These are phyloP conservation scores for Prunus kanzakura DNA, from an alignment of 306 rosid genomes.

Conservation along the genomic window DNA sequence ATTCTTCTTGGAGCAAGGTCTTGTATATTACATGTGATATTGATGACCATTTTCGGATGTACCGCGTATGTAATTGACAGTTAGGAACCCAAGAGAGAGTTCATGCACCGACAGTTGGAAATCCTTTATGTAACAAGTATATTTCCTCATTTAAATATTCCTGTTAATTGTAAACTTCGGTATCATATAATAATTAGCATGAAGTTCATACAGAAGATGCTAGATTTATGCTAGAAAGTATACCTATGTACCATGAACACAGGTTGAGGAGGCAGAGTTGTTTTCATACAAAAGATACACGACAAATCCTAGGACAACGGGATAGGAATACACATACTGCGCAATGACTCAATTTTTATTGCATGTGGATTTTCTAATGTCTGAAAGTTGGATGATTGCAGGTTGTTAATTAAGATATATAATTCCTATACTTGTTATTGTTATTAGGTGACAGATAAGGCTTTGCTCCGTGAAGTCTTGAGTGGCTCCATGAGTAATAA, in stretches of 20 bases:
- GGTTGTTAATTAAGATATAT: not conserved
- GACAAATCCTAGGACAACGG: not conserved
- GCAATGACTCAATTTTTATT: not conserved
- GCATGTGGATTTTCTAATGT: not conserved
- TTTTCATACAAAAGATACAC: not conserved
- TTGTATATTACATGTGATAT: not conserved
- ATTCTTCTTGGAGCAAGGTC: not conserved
- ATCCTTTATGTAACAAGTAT: not conserved
- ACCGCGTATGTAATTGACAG: not conserved
- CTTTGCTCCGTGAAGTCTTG: constrained; percentile 72
- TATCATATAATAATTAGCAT: not conserved
- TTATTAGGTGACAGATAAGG: constrained; percentile 84
- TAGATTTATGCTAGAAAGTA: too few relatives aligned
- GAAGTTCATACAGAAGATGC: not conserved
- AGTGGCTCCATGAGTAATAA: constrained; percentile 68
- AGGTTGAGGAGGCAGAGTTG: not conserved
- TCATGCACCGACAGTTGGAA: not conserved
- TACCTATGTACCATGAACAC: not conserved
- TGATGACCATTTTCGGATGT: not conserved
- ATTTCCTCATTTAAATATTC: not conserved
- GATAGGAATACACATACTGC: not conserved
- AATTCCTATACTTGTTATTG: constrained; percentile 1
- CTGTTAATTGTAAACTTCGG: not conserved
- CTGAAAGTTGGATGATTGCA: not conserved
- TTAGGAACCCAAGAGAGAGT: not conserved